These are phyloP conservation scores for Mitragyna speciosa DNA, from an alignment of 257 asterid genomes.

Conservation along the genomic window DNA sequence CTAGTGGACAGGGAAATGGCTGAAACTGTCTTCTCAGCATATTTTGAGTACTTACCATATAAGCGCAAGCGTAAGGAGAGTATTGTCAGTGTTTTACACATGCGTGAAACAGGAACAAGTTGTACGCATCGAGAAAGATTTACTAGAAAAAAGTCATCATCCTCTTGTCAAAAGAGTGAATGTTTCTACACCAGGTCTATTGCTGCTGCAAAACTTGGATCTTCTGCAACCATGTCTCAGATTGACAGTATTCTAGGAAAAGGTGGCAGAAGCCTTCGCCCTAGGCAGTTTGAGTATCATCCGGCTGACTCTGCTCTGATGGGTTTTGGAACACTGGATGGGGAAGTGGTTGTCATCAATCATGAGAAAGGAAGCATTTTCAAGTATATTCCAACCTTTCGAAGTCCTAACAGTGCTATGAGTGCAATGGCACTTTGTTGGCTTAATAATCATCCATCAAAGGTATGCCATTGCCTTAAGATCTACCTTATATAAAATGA, in stretches of 20 bases:
- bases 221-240: slow-evolving; percentile 43
- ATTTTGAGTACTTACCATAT: slow-evolving; percentile 69
- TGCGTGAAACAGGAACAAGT: slow-evolving; percentile 57
- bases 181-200: slow-evolving; percentile 61
- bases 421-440: slow-evolving; percentile 74
- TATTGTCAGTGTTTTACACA: slow-evolving; percentile 41
- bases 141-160: slow-evolving; percentile 28
- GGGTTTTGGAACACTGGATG: slow-evolving; percentile 89
- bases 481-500: not conserved
- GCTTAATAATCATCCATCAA: slow-evolving; percentile 68
- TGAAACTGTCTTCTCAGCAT: slow-evolving; percentile 46
- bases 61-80: slow-evolving; percentile 57
- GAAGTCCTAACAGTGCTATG: slow-evolving; percentile 25
- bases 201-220: slow-evolving; percentile 60
- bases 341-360: slow-evolving; percentile 65
- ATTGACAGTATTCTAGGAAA: slow-evolving; percentile 16
- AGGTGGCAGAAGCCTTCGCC: slow-evolving; percentile 47
- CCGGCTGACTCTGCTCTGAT: slow-evolving; percentile 70
- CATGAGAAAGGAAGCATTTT: slow-evolving; percentile 60
- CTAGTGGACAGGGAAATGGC: slow-evolving; percentile 36
- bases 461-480: slow-evolving; percentile 40
- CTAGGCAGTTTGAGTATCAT: slow-evolving; percentile 88
- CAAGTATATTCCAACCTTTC: slow-evolving; percentile 37
- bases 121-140: slow-evolving; percentile 14
- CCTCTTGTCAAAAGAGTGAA: slow-evolving; percentile 36